Conservation (phyloP, 129 eudicot genomes). For the Tagetes erecta region DNA sequence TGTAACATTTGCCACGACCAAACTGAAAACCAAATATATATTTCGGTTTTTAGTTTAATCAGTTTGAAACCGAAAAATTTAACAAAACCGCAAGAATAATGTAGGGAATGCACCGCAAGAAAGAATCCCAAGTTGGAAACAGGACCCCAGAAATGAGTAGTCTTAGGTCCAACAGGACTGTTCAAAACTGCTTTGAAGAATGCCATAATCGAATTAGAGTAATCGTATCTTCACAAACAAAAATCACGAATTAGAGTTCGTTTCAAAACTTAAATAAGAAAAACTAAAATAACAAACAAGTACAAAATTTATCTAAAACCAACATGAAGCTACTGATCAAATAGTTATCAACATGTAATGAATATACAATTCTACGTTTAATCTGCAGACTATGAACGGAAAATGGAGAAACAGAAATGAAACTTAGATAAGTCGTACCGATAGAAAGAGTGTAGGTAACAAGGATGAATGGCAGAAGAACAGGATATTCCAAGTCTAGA, state of each 20-base stretch:
- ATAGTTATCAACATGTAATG: too few relatives aligned
- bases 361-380: not conserved
- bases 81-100: not conserved
- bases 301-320: not conserved
- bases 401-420: not conserved
- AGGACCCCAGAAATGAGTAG: conserved; percentile 36
- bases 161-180: conserved; percentile 34
- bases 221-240: not conserved
- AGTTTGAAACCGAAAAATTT: too few relatives aligned
- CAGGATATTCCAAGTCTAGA: not conserved
- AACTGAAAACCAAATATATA: too few relatives aligned
- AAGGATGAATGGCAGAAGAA: not conserved
- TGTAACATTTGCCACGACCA: too few relatives aligned
- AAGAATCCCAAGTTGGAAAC: conserved; percentile 33
- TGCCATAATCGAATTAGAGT: not conserved
- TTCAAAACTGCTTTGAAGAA: conserved; percentile 2
- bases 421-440: not conserved
- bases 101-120: conserved; percentile 7
- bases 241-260: not conserved
- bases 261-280: not conserved
- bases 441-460: not conserved
- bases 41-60: too few relatives aligned
- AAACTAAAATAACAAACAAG: not conserved
- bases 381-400: not conserved
- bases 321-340: not conserved